Evolutionary conservation across 192 early-diverging fungal genomes (phyloP), one percentile per base, ranked within the genome.

Genomic region (Allomyces javanicus): DNA sequence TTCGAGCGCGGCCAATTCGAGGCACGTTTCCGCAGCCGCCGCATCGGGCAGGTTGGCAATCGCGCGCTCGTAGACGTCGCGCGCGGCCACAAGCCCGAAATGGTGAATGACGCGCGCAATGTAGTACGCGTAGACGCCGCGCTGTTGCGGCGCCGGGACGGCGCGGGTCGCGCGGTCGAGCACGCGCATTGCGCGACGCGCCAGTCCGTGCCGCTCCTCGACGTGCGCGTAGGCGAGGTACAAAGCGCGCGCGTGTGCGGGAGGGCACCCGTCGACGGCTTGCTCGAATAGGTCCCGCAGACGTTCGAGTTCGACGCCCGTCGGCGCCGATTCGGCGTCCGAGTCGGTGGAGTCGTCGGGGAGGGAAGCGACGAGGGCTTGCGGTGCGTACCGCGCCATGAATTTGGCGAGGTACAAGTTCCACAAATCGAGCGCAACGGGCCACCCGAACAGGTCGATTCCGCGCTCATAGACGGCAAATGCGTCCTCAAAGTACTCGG

Each of bases 401-500:
- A 97, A 97, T 68, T 87, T 86, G 17, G 80, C 75, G 62, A 99
- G 76, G 77, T 99, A 99, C 23, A 94, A 76, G 73, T 89, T 94
- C 96, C 96, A 99, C 55, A 99, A 78, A 68, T 99, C 96, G 71
- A 93, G 88, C 1, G 96, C 93, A 65, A 96, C 89, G 0, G 96
- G 94, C 71, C 88, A 96, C 21, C 92, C 92, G 71, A 99, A 97
- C n/a, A 86, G 72, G 14, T 91, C 88, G 70, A 99, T 92, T 10
- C 94, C 96, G 66, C 91, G 87, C 71, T 99, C 96, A 71, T 92
- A 99, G 5, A 89, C 90, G 72, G 87, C 85, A 80, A 90, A 99
- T 33, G 86, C 86, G 74, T 97, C 96, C 77, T 99, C 96, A 75
- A 85, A 94, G 77, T 85, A 93, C 61, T 84, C 80, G 67, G 89